Evolutionary conservation across 2,329 filamentous ascomycete genomes (phyloP), one percentile per base, ranked within the genome.

Genomic region (Fusarium multiceps): DNA sequence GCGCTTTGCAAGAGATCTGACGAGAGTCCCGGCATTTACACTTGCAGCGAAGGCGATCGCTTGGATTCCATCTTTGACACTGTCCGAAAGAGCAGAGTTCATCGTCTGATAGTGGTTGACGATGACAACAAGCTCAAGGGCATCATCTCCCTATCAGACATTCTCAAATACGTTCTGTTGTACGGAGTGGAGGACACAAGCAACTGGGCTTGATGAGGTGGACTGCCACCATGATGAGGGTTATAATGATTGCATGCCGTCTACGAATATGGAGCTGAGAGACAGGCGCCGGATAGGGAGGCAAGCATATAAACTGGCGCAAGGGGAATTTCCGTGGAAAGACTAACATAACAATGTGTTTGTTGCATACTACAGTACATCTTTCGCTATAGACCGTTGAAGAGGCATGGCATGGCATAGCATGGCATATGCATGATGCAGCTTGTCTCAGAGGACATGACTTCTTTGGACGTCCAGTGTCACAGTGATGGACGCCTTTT

Each of bases 11-110:
- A 92, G 79, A 89, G 95, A 67, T 89, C 93, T 14, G 92, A 97
- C 55, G 95, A 98, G 74, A 98, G 97, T 76, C 92, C 94, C 1
- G 96, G 97, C 45, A 98, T 99, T 69, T 98, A 98, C 81, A 98
- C 95, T 1, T 99, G 96, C 83, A 93, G 91, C 47, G 87, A 96
- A 68, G 91, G 97, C 67, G 96, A 99, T 80, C 90, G 94, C 58
- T 87, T 99, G 51, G 95, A 97, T 78, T 95, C 94, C 13, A 96
- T 99, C 73, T 98, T 98, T 79, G 94, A 98, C 79, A 98, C 96
- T 2, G 93, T 99, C 73, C 92, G 95, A 72, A 97, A 95, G 82
- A 97, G 94, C 47, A 88, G 97, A 66, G 95, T 99, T 28, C 96
- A 99, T 81, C 89, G 96, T 68, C 85, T 99, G 70, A 91, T 98